Base-by-base conservation (phyloP, 208 protist species). In the Trichomonas tenax region DNA sequence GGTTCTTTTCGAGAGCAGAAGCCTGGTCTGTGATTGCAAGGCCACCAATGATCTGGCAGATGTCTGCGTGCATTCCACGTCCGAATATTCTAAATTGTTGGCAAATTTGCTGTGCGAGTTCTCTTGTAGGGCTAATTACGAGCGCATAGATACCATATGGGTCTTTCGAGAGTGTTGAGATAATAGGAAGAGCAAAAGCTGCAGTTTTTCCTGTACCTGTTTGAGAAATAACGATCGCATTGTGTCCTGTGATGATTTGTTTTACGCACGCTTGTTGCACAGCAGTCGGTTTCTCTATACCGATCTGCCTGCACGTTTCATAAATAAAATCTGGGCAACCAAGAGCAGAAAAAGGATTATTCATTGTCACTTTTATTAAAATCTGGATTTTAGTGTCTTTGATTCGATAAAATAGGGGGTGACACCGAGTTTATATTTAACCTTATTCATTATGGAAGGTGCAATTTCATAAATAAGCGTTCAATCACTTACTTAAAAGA, bases 161-260 rank as follows among this genome's bases (percentile, higher is more conserved):
- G 96, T 99, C 99, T 46, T 98, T 97, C 0, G 99, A 98, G 15
- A 99, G 97, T 45, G 96, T 96, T 86, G 99, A 98, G 4, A 99
- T 97, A 23, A 99, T 99, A 31, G 99, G 99, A 1, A 99, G 97
- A 31, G 98, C 98, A 97, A 99, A 99, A 46, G 99, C 98, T 0
- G 98, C 98, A 6, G 99, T 99, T 97, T 99, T 99, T 89, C 99
- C 99, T 49, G 97, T 98, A 95, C 99, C 99, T 4, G 99, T 99
- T 38, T 98, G 97, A 4, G 99, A 98, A 21, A 97, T 98, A 41
- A 98, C 99, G 34, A 99, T 97, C 41, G 99, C 97, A 97, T 99
- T 98, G 8, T 97, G 97, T 14, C 98, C 98, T 14, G 88, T 36
- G 36, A 96, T 41, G 41, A 96, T 96, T 82, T 96, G 93, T 44